These are phyloP conservation scores for Eucalyptus sp. DNA, from an alignment of 345 rosid species.

Conservation along the genomic window DNA sequence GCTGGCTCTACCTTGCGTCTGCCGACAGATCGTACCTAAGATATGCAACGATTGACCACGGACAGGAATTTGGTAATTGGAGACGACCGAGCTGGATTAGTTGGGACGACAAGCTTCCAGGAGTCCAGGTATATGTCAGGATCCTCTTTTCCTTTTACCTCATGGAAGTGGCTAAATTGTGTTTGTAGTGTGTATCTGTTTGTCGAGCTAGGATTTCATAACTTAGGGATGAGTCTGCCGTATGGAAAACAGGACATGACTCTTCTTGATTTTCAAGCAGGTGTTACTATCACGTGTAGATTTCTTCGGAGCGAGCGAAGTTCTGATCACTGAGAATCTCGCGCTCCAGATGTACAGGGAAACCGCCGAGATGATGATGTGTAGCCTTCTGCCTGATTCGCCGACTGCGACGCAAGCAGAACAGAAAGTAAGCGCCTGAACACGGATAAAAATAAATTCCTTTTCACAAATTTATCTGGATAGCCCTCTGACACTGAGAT, in stretches of 20 bases:
- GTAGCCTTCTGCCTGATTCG: slow-evolving; percentile 64
- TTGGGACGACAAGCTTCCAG: slow-evolving; percentile 90
- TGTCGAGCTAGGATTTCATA: neutral
- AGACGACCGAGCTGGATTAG: slow-evolving; percentile 78
- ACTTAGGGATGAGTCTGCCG: neutral
- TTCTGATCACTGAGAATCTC: slow-evolving; percentile 22
- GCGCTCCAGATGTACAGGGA: slow-evolving; percentile 51
- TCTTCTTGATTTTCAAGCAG: slow-evolving; percentile 10
- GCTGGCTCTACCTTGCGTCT: slow-evolving; percentile 79
- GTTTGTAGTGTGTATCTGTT: neutral
- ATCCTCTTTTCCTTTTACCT: neutral
- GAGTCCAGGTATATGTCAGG: slow-evolving; percentile 38
- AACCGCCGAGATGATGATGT: slow-evolving; percentile 71
- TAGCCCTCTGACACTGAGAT: neutral
- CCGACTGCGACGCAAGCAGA: slow-evolving; percentile 72
- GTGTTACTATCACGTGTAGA: slow-evolving; percentile 56
- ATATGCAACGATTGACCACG: slow-evolving; percentile 48
- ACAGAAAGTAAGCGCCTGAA: slow-evolving; percentile 29
- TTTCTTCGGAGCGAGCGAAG: slow-evolving; percentile 33
- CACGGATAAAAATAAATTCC: neutral
- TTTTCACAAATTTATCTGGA: neutral
- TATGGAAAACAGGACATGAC: neutral
- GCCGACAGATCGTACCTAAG: slow-evolving; percentile 42
- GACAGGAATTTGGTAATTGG: slow-evolving; percentile 43
- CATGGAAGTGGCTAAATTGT: neutral